These are phyloP conservation scores for Diutina scorzettiae DNA, from an alignment of 1,139 yeast species.

Conservation along the genomic window DNA sequence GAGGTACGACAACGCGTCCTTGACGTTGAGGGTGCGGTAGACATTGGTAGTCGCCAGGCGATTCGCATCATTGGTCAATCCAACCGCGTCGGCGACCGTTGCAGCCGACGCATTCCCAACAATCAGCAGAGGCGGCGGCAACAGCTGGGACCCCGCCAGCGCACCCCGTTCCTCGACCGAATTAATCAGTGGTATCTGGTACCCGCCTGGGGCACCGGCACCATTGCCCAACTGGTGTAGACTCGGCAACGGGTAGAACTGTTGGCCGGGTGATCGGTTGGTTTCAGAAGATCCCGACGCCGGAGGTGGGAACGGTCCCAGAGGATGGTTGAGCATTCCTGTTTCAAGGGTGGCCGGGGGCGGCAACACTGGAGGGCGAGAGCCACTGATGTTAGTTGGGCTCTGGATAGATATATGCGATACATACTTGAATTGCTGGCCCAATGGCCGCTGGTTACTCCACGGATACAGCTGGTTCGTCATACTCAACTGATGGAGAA, in stretches of 20 bases:
- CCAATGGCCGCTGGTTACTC: constrained; percentile 33
- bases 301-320: constrained; percentile 2
- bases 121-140: constrained; percentile 4
- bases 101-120: not conserved
- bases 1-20: constrained; percentile 87
- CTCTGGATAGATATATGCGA: not conserved
- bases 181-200: constrained; percentile 35
- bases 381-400: constrained; percentile 1
- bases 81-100: not conserved
- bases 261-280: constrained; percentile 25
- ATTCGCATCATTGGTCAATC: constrained; percentile 12
- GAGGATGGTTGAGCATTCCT: constrained; percentile 4
- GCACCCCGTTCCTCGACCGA: constrained; percentile 14
- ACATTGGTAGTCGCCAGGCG: constrained; percentile 34
- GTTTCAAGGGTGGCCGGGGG: constrained; percentile 44
- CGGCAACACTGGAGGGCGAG: constrained; percentile 38
- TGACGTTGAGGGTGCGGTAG: constrained; percentile 86
- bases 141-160: constrained; percentile 5
- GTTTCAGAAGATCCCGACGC: not conserved
- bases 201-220: constrained; percentile 21
- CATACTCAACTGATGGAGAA: constrained; percentile 14
- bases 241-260: constrained; percentile 39
- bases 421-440: constrained; percentile 37
- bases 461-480: constrained; percentile 35
- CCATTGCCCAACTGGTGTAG: constrained; percentile 40